A percentile compares a stretch with the other conserved stretches of the same genome.
phyloP scores from a whole-genome alignment of 331 rosid species.

The Erythrophleum ivorense region DNA sequence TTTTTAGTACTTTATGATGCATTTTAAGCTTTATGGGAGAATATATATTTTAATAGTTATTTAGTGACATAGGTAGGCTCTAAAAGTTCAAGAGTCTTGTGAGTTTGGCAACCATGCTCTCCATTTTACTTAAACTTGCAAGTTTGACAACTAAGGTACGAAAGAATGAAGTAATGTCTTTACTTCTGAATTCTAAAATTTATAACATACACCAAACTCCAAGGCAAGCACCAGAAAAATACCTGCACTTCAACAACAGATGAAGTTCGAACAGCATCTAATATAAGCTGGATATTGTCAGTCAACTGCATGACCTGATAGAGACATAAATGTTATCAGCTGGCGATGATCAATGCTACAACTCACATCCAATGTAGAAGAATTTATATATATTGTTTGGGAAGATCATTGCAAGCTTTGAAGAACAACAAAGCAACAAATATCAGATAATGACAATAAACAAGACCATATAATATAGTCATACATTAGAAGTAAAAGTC shows the following conservation, averaged over 20 bases:
- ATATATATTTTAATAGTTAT: too few relatives aligned
- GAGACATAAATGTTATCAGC: conserved; percentile 25
- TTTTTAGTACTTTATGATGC: background rate
- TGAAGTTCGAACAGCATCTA: conserved; percentile 71
- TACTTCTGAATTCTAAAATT: background rate
- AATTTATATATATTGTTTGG: background rate
- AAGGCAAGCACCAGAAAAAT: conserved; percentile 36
- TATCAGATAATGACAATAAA: background rate
- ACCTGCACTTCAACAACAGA: conserved; percentile 80
- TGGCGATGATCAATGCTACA: background rate
- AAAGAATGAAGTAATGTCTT: background rate
- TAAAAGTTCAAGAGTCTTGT: background rate
- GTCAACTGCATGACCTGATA: conserved; percentile 71
- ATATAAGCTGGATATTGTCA: conserved; percentile 62
- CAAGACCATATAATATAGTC: conserved; percentile 25
- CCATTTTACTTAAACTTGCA: background rate
- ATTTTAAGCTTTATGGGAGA: background rate
- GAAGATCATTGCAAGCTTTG: background rate
- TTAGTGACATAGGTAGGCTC: background rate
- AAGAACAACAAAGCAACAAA: conserved; percentile 5
- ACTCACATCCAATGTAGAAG: conserved; percentile 20
- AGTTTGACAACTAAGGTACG: background rate
- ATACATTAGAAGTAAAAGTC: conserved; percentile 9
- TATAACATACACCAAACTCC: conserved; percentile 23
- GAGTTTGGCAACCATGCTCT: background rate